These are phyloP conservation scores for Suhomyces kilbournensis DNA, from an alignment of 805 yeast species.

Conservation along the genomic window DNA sequence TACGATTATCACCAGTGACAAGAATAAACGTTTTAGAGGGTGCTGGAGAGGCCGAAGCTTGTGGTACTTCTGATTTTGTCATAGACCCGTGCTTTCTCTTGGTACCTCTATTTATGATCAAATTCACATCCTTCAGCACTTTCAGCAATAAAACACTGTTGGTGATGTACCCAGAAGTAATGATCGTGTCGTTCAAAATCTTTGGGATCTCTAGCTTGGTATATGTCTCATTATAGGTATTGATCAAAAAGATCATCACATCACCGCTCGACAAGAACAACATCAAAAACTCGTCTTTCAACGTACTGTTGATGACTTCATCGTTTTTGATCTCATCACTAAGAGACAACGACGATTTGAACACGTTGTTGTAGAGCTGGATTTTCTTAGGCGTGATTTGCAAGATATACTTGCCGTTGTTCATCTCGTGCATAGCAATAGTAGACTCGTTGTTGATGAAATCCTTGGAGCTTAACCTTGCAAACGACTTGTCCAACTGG, in stretches of 20 bases:
- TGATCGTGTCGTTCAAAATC: slow-evolving; percentile 46
- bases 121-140: slow-evolving; percentile 29
- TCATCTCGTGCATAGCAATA: slow-evolving; percentile 61
- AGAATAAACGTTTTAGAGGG: slow-evolving; percentile 50
- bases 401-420: slow-evolving; percentile 55
- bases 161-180: slow-evolving; percentile 67
- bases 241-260: slow-evolving; percentile 49
- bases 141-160: slow-evolving; percentile 48
- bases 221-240: slow-evolving; percentile 37
- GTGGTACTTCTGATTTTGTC: slow-evolving; percentile 11
- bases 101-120: slow-evolving; percentile 27
- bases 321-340: slow-evolving; percentile 44
- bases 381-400: slow-evolving; percentile 73
- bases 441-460: slow-evolving; percentile 65
- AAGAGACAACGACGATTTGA: slow-evolving; percentile 51
- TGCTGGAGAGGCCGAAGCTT: slow-evolving; percentile 6
- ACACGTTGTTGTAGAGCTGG: slow-evolving; percentile 56
- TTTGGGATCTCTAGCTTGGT: slow-evolving; percentile 38
- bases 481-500: slow-evolving; percentile 58
- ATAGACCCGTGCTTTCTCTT: slow-evolving; percentile 26
- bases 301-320: slow-evolving; percentile 62
- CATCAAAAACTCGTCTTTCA: slow-evolving; percentile 61
- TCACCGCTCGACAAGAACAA: slow-evolving; percentile 69
- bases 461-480: slow-evolving; percentile 57
- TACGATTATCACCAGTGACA: slow-evolving; percentile 74